Evolutionary conservation across 192 early-diverging fungal genomes (phyloP), one percentile per base, ranked within the genome.

Genomic region (Coemansia aciculifera): DNA sequence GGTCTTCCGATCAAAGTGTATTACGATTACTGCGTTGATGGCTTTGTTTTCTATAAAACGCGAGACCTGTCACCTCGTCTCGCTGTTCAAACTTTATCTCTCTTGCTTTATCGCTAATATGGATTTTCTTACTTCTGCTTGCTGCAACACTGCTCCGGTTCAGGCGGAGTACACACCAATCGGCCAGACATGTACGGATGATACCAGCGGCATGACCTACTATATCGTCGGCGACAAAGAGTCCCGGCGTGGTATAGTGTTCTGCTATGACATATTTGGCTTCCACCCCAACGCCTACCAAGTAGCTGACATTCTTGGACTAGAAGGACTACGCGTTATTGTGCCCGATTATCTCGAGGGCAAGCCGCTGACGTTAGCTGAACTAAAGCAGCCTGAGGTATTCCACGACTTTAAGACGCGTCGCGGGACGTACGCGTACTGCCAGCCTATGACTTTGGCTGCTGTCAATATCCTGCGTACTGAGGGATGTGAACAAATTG

Each of bases 211-310:
- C 13, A 37, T 67, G 23, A 66, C 74, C 8, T 68, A 62, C 68
- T 78, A 81, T 52, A 67, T 67, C 24, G 74, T 74, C 12, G 81
- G 83, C 15, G 60, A 64, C 48, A 71, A 57, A 63, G 43, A 38
- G 23, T 56, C 87, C 32, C 74, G 86, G 70, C 77, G 83, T 8
- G 86, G 80, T 51, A 49, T 89, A 42, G 56, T 90, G 1, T 70
- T 83, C 43, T 78, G 87, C 66, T 89, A 89, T 62, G 89, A 90
- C 65, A 88, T 90, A 65, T 90, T 88, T 64, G 86, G 80, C 21
- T 76, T 68, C 59, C 75, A 81, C 65, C 74, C 79, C 27, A 87
- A 89, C 46, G 71, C 79, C 27, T 66, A 77, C 69, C 88, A 91
- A 66, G 85, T 86, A 36, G 85, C 85, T 31, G 85, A 83, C 46